Percentiles rank a stretch among this genome's conserved stretches.
Conservation (phyloP, 257 asterid genomes). For the Petunia axillaris region DNA sequence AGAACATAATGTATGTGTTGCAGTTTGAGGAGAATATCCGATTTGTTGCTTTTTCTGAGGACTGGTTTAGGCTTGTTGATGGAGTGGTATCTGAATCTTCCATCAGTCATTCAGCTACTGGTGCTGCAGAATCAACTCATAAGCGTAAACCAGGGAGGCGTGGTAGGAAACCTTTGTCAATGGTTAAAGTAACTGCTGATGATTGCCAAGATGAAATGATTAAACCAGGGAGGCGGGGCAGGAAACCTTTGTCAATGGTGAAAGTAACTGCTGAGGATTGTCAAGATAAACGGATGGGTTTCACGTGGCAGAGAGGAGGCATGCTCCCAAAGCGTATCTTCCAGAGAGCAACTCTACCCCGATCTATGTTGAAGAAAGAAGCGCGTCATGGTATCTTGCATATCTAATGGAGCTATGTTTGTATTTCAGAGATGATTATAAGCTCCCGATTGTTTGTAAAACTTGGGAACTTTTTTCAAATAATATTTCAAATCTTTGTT, state of each 20-base stretch:
- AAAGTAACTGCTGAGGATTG: slow-evolving; percentile 52
- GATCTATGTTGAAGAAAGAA: slow-evolving; percentile 50
- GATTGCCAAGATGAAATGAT: slow-evolving; percentile 30
- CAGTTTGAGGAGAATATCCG: slow-evolving; percentile 88
- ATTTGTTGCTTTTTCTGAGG: slow-evolving; percentile 66
- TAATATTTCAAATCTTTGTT: no score
- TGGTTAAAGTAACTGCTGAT: slow-evolving; percentile 48
- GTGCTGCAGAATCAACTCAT: slow-evolving; percentile 62
- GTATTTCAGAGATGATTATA: neutral
- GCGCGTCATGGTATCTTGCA: slow-evolving; percentile 64
- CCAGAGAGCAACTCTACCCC: slow-evolving; percentile 66
- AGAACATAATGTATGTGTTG: slow-evolving; percentile 27
- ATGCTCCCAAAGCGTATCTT: slow-evolving; percentile 51
- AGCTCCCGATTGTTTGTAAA: no score
- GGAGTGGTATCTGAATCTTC: slow-evolving; percentile 55
- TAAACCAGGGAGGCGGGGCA: slow-evolving; percentile 73
- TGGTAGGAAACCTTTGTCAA: slow-evolving; percentile 57
- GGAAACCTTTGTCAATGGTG: slow-evolving; percentile 47
- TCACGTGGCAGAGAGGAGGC: slow-evolving; percentile 86
- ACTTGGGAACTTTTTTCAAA: no score
- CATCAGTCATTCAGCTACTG: slow-evolving; percentile 46
- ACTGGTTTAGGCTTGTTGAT: slow-evolving; percentile 75
- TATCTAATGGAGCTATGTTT: neutral
- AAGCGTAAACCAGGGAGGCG: slow-evolving; percentile 75
- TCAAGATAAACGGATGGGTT: slow-evolving; percentile 42